These are phyloP conservation scores for Nicotiana knightiana DNA, from an alignment of 257 asterid genomes.

Conservation along the genomic window DNA sequence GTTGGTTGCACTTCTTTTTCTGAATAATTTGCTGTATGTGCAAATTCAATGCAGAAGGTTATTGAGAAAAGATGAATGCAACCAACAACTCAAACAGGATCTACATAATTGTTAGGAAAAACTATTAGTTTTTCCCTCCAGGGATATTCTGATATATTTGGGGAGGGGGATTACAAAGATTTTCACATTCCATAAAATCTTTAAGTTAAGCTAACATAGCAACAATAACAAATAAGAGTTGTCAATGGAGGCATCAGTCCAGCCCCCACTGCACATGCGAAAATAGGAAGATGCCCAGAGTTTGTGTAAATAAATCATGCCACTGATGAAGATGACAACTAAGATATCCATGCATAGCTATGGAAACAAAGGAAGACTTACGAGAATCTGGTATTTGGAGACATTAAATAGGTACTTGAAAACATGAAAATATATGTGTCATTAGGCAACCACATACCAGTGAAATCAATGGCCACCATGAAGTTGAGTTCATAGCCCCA, in stretches of 20 bases:
- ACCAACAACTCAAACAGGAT: not conserved
- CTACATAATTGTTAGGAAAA: too few species aligned
- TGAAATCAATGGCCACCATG: constrained; percentile 98
- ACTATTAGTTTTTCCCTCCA: not conserved
- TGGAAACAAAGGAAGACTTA: not conserved
- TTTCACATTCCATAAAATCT: not conserved
- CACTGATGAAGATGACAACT: not conserved
- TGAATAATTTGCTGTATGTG: not conserved
- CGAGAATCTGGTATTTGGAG: not conserved
- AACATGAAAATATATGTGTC: not conserved
- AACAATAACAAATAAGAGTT: not conserved
- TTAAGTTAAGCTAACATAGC: not conserved
- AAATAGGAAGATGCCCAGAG: not conserved
- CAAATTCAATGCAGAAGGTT: not conserved
- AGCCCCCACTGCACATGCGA: not conserved
- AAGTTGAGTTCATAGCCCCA: constrained; percentile 93
- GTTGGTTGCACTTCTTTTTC: not conserved
- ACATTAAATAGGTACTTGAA: not conserved
- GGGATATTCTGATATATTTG: not conserved
- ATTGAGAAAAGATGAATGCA: not conserved
- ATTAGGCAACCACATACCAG: constrained; percentile 47
- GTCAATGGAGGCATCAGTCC: not conserved
- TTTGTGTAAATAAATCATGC: not conserved
- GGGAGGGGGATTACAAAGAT: not conserved
- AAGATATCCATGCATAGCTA: not conserved